These are phyloP conservation scores for Leptographium radiaticola DNA, from an alignment of 2,329 filamentous ascomycete genomes.

Conservation along the genomic window DNA sequence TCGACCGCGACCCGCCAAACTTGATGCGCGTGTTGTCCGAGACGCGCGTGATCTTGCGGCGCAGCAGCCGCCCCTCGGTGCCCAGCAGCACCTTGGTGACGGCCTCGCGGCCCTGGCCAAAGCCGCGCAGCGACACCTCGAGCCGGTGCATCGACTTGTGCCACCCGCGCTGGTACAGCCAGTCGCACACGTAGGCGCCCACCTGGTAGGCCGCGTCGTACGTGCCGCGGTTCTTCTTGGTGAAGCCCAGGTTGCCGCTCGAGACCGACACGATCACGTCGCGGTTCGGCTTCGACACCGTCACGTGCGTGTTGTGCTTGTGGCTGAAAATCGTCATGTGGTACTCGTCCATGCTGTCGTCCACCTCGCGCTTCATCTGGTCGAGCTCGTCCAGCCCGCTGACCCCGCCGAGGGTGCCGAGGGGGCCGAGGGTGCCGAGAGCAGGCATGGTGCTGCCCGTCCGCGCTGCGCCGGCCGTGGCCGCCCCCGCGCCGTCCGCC, in stretches of 20 bases:
- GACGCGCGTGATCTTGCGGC: conserved; percentile 63
- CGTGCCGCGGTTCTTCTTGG: conserved; percentile 62
- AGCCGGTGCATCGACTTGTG: conserved; percentile 61
- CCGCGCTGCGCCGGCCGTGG: neutral
- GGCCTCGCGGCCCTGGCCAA: conserved; percentile 77
- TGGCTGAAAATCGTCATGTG: conserved; percentile 78
- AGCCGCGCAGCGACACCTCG: conserved; percentile 74
- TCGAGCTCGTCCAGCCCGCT: conserved; percentile 7
- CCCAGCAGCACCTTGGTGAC: conserved; percentile 82
- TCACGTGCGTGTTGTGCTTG: conserved; percentile 94
- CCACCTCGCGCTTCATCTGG: conserved; percentile 13
- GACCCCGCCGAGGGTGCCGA: neutral
- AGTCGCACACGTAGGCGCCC: conserved; percentile 67
- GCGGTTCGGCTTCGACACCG: conserved; percentile 69
- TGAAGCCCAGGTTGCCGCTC: conserved; percentile 83
- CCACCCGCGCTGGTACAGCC: conserved; percentile 72
- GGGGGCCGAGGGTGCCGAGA: neutral
- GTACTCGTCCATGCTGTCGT: conserved; percentile 40
- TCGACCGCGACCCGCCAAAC: conserved; percentile 86
- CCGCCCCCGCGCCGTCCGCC: neutral
- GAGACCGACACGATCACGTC: conserved; percentile 69
- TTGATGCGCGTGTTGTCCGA: conserved; percentile 83
- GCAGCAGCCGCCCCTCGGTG: conserved; percentile 64
- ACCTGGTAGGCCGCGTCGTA: conserved; percentile 94
- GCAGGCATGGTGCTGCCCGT: neutral